Evolutionary conservation across 2,329 filamentous ascomycete species (phyloP).

Genomic region (Monascus ruber): DNA sequence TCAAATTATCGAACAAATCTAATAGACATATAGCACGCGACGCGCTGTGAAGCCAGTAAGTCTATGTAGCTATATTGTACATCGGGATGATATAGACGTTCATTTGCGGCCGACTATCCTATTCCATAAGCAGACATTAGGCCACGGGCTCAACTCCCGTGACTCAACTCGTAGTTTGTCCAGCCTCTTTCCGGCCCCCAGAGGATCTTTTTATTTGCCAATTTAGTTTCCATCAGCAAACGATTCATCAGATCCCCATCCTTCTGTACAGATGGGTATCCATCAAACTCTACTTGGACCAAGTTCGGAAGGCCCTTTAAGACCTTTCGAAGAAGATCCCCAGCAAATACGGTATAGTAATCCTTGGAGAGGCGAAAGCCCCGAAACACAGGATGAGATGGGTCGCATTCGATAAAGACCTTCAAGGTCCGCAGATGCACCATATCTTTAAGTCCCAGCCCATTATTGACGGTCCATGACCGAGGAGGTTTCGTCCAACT

Average conservation of each 20-base stretch:
- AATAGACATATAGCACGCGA: neutral
- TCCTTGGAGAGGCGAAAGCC: conserved; percentile 46
- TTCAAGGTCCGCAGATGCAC: conserved; percentile 38
- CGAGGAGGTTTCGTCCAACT: conserved; percentile 48
- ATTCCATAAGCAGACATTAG: too few species aligned
- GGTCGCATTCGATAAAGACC: conserved; percentile 49
- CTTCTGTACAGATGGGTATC: conserved; percentile 41
- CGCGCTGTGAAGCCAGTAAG: conserved; percentile 1
- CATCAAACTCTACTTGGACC: conserved; percentile 45
- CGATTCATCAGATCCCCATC: conserved; percentile 40
- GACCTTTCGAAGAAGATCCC: conserved; percentile 38
- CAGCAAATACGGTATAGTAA: conserved; percentile 48
- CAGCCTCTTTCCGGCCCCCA: conserved; percentile 32
- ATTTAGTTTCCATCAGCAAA: conserved; percentile 28
- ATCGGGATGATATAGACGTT: too few species aligned
- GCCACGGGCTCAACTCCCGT: conserved; percentile 2
- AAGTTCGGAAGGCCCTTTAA: conserved; percentile 39
- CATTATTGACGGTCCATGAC: conserved; percentile 40
- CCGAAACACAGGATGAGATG: conserved; percentile 41
- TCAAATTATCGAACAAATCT: neutral
- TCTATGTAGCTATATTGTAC: neutral
- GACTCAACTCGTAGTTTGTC: conserved; percentile 19
- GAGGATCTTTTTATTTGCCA: conserved; percentile 22
- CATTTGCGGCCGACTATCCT: too few species aligned
- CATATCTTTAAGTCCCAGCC: conserved; percentile 40